These are phyloP conservation scores for Dalbergia cultrata DNA, from an alignment of 306 rosid genomes.

Conservation along the genomic window DNA sequence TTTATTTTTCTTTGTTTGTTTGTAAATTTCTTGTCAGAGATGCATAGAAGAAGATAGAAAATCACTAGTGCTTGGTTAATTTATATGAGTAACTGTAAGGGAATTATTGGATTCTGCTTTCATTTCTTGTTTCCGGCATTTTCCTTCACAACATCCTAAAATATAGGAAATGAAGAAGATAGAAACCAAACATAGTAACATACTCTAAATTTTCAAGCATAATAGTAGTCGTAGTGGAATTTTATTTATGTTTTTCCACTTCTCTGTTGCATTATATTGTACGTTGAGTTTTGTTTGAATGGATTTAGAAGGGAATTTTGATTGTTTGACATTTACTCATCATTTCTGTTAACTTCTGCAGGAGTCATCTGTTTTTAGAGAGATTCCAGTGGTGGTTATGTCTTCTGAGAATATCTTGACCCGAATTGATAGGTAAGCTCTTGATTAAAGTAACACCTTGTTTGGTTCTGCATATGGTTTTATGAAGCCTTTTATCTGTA, in stretches of 20 bases:
- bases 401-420: slow-evolving; percentile 91
- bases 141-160: no score
- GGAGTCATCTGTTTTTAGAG: slow-evolving; percentile 88
- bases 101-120: no score
- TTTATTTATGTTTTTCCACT: not conserved
- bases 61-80: not conserved
- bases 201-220: no score
- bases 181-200: no score
- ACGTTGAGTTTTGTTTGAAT: not conserved
- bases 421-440: slow-evolving; percentile 86
- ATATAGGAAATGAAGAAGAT: no score
- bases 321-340: not conserved
- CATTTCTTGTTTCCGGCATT: no score
- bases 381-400: slow-evolving; percentile 96
- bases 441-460: not conserved
- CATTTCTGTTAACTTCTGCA: slow-evolving; percentile 52
- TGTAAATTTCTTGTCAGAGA: no score
- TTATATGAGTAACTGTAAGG: not conserved
- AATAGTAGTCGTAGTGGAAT: not conserved
- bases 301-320: not conserved
- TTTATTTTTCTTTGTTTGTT: no score
- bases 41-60: not conserved
- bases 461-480: slow-evolving; percentile 13
- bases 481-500: slow-evolving; percentile 18
- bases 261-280: not conserved